Evolutionary conservation across 176 grass and related monocot genomes (phyloP).

Genomic region (Echinochloa phyllopogon): DNA sequence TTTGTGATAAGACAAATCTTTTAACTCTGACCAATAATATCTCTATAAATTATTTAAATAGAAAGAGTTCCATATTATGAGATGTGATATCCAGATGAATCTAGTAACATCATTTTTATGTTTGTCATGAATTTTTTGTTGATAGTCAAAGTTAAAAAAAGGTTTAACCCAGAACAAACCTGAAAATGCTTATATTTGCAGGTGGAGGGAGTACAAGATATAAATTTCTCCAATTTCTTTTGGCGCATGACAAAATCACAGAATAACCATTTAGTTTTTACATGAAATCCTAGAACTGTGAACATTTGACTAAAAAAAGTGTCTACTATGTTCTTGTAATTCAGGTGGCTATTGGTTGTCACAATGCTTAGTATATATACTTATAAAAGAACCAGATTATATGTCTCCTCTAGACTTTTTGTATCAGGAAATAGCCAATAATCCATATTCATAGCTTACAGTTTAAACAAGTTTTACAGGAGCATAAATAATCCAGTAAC

Average conservation of each 20-base stretch:
- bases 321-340: neutral
- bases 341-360: neutral
- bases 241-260: neutral
- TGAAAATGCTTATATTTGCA: no score
- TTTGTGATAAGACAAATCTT: no score
- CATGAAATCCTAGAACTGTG: slow-evolving; percentile 24
- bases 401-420: slow-evolving; percentile 18
- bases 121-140: no score
- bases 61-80: no score
- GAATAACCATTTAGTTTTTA: neutral
- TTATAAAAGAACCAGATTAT: neutral
- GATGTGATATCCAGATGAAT: no score
- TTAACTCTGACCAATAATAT: no score
- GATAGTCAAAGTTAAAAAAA: no score
- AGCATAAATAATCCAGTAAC: slow-evolving; percentile 9
- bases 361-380: neutral
- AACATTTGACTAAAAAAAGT: neutral
- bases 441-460: neutral
- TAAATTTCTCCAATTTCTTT: slow-evolving; percentile 24
- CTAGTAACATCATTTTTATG: no score
- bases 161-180: no score
- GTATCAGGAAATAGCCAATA: neutral
- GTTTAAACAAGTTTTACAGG: neutral
- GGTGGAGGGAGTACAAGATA: no score
- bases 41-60: no score